Base-by-base conservation (phyloP, 306 rosid species). In the Cucurbita ficifolia region DNA sequence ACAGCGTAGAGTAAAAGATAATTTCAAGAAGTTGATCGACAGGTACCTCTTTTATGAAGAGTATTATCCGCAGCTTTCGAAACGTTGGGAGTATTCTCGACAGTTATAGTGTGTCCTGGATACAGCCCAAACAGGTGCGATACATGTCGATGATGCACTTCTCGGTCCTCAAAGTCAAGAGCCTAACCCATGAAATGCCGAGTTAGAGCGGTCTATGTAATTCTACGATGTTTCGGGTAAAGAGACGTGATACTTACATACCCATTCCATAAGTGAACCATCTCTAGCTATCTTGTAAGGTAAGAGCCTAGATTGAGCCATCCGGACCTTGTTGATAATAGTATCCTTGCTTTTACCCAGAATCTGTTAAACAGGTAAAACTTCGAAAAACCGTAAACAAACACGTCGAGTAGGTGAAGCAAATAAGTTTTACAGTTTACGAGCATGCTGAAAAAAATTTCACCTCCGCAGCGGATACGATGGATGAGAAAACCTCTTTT, bases 231-330 rank as follows among this genome's bases (percentile, higher is more conserved):
- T 18, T 40, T 7, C 13, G 2, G 24, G 51, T 72, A 18, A 39
- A 72, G 63, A 38, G 52, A 72, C 7, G 50, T 67, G 72, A 77
- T 71, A 72, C 67, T 60, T 56, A 36, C 88, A 57, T 85, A 90
- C 98, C 97, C 97, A 94, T 89, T 94, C 97, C 96, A 90, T 86
- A 69, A 94, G 77, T 75, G 92, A 82, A 79, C 98, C 98, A 82
- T 94, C 98, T 82, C 84, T 79, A 76, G 96, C 85, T 79, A 88
- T 81, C 82, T 82, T 94, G 6, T 85, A 81, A 0, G 96, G 95
- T 77, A 84, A 81, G 60, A 90, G 92, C 84, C 81, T 84, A 52
- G 90, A 60, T 86, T 81, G 96, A 82, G 92, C 84, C 71, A 55
- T 78, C 0, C 42, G 79, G 50, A 86, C 97, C 76, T 83, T 88